These are phyloP conservation scores for Marasmius tenuissimus DNA, from an alignment of 1,284 basidiomycete species.

Conservation along the genomic window DNA sequence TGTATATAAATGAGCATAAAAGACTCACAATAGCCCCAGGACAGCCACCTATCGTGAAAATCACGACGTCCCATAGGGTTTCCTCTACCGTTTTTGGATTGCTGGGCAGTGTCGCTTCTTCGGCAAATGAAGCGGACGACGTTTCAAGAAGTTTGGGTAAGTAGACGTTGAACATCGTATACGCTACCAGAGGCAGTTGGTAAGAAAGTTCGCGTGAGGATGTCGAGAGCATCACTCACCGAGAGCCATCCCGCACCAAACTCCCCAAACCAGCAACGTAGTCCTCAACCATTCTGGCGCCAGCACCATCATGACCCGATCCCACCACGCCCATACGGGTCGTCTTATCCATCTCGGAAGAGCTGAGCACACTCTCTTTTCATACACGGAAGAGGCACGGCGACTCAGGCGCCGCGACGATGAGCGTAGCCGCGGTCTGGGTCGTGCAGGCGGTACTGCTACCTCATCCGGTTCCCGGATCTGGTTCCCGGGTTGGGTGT, in stretches of 20 bases:
- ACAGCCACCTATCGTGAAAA: conserved; percentile 83
- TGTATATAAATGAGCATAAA: neutral
- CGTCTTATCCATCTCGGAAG: conserved; percentile 48
- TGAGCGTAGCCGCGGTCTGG: conserved; percentile 11
- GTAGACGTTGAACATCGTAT: conserved; percentile 97
- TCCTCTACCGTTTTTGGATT: conserved; percentile 55
- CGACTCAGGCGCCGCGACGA: conserved; percentile 17
- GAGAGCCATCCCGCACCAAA: conserved; percentile 82
- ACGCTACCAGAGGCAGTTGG: conserved; percentile 47
- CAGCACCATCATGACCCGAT: conserved; percentile 76
- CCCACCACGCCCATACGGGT: conserved; percentile 66
- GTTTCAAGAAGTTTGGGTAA: conserved; percentile 88
- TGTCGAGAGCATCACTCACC: conserved; percentile 45
- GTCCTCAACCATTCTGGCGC: conserved; percentile 81
- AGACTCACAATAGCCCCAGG: conserved; percentile 78
- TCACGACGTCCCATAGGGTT: conserved; percentile 80
- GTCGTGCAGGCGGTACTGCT: neutral
- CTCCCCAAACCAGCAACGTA: conserved; percentile 82
- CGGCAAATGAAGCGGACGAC: conserved; percentile 21
- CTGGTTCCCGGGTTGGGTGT: neutral
- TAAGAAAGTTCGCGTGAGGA: neutral
- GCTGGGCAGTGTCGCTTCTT: conserved; percentile 15
- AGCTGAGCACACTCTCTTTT: conserved; percentile 38
- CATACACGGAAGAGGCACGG: conserved; percentile 37
- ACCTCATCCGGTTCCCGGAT: neutral